phyloP scores from a whole-genome alignment of 495 filamentous ascomycete species.

The Echria macrotheca region DNA sequence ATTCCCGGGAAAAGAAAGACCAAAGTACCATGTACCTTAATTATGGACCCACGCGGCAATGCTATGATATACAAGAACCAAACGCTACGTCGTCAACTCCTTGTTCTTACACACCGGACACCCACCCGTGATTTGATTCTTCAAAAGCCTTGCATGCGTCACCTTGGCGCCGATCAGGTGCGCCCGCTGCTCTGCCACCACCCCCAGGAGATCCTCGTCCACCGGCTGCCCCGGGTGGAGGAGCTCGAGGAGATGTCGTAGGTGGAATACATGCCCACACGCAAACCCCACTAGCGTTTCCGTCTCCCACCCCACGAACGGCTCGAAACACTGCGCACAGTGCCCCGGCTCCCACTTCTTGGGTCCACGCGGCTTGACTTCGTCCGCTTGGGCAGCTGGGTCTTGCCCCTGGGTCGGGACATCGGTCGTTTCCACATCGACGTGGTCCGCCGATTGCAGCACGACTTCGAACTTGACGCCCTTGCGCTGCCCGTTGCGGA shows the following conservation, averaged over 20 bases:
- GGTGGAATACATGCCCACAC: slow-evolving; percentile 87
- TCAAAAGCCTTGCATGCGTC: slow-evolving; percentile 75
- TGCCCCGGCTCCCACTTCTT: slow-evolving; percentile 41
- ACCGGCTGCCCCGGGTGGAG: slow-evolving; percentile 36
- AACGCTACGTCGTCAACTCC: too few relatives aligned
- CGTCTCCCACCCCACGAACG: slow-evolving; percentile 56
- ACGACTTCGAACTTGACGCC: slow-evolving; percentile 85
- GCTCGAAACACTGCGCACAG: slow-evolving; percentile 59
- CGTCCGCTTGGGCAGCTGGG: background rate
- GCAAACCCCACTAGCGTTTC: slow-evolving; percentile 85
- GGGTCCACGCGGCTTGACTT: slow-evolving; percentile 2
- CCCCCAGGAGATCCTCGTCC: slow-evolving; percentile 20
- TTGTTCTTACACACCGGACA: slow-evolving; percentile 60
- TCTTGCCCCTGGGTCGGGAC: slow-evolving; percentile 10
- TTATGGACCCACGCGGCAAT: too few relatives aligned
- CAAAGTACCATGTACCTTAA: too few relatives aligned
- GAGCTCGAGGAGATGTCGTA: slow-evolving; percentile 64
- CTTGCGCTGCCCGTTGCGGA: slow-evolving; percentile 69
- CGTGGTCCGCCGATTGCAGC: slow-evolving; percentile 35
- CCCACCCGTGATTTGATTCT: slow-evolving; percentile 62
- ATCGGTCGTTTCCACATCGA: slow-evolving; percentile 35
- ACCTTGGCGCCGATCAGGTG: slow-evolving; percentile 72
- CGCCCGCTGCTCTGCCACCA: slow-evolving; percentile 37
- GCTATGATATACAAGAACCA: too few relatives aligned
- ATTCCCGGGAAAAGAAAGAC: too few relatives aligned